phyloP scores from a whole-genome alignment of 352 stramenopile genomes.

The Pythium aristosporum region DNA sequence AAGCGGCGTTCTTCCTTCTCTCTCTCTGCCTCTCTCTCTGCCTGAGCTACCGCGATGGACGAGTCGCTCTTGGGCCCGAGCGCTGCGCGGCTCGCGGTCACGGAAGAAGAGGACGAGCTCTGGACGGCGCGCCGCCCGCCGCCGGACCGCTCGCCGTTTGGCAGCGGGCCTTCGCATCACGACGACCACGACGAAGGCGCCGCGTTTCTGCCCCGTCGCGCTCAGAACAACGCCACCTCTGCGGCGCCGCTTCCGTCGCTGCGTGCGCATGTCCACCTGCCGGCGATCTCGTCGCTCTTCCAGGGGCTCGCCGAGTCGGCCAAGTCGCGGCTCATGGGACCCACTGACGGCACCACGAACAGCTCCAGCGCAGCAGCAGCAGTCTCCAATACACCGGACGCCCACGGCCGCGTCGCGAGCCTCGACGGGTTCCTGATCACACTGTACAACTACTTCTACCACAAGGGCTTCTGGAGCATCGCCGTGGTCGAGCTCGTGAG shows the following conservation, averaged over 20 bases:
- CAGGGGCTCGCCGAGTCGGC: conserved; percentile 61
- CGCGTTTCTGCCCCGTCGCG: conserved; percentile 16
- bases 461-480: conserved; percentile 92
- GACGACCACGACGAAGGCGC: conserved; percentile 16
- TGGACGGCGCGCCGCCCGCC: conserved; percentile 58
- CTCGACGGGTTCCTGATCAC: conserved; percentile 91
- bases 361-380: neutral
- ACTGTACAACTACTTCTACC: conserved; percentile 95
- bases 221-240: neutral
- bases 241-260: conserved; percentile 53
- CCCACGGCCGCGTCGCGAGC: conserved; percentile 71
- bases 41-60: conserved; percentile 38
- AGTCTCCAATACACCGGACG: conserved; percentile 58
- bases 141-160: conserved; percentile 41
- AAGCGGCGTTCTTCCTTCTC: conserved; percentile 9
- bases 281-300: conserved; percentile 76
- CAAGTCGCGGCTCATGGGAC: conserved; percentile 34
- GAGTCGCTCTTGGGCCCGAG: conserved; percentile 56
- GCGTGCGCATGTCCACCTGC: conserved; percentile 67
- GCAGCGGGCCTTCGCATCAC: neutral
- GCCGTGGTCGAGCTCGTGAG: conserved; percentile 89
- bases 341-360: neutral
- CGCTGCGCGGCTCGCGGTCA: conserved; percentile 25
- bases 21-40: neutral
- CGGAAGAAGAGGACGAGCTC: conserved; percentile 73